Base-by-base conservation (phyloP, 176 grass and related monocot species). In the Eragrostis curvula region DNA sequence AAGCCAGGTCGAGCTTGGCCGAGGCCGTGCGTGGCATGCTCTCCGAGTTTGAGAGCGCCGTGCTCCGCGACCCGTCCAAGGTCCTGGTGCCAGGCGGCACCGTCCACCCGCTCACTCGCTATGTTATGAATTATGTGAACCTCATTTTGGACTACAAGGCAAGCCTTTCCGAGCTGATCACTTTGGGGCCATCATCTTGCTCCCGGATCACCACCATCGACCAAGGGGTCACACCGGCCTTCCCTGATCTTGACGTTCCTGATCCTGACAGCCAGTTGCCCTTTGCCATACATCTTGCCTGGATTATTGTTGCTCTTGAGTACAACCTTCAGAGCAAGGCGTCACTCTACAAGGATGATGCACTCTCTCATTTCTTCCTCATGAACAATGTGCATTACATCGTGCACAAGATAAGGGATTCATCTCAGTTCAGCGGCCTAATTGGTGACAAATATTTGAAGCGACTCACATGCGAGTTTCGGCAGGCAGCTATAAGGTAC, bases 371-470 rank as follows among this genome's bases (percentile, higher is more conserved):
- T 59, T 75, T 98, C 66, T 98, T 98, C 83, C 11, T 90, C 13
- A 88, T 98, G 96, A 98, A 98, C 85, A 98, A 98, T 75, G 85
- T 90, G 51, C 96, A 93, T 82, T 98, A 98, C 44, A 96, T 98
- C 12, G 87, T 88, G 5, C 81, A 95, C 83, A 98, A 98, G 91
- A 77, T 91, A 49, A 98, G 91, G 78, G 88, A 88, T 42, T 93
- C 96, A 20, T 56, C 68, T 2, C 90, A 98, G 45, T 88, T 98
- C 53, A 63, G 87, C 32, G 73, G 29, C 7, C 79, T 96, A 42
- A 85, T 95, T 23, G 90, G 96, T 17, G 85, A 98, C 74, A 81
- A 40, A 36, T 93, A 98, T 73, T 76, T 98, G 36, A 88, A 68
- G 80, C 88, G 36, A n/a, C 92, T 96, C 16, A 88, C 92, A 0